These are phyloP conservation scores for Thalia dealbata DNA, from an alignment of 176 grass and related monocot genomes.

Conservation along the genomic window DNA sequence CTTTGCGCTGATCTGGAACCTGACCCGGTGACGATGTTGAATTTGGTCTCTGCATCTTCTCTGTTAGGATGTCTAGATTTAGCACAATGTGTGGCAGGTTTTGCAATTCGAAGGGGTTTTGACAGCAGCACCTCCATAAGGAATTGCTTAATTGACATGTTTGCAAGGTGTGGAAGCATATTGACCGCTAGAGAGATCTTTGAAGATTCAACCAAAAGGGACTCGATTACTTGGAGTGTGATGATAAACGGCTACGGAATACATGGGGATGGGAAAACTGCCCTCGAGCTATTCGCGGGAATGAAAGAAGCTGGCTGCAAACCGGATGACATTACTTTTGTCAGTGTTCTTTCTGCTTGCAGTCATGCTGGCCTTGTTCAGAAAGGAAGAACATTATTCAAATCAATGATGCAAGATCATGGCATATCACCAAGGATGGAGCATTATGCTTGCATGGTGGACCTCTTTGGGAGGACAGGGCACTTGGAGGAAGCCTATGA, in stretches of 20 bases:
- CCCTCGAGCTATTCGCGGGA: constrained; percentile 39
- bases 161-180: constrained; percentile 49
- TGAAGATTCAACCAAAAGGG: constrained; percentile 33
- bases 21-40: constrained; percentile 47
- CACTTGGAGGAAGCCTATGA: constrained; percentile 58
- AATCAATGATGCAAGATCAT: constrained; percentile 36
- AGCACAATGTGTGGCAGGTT: constrained; percentile 31
- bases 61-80: constrained; percentile 37
- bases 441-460: constrained; percentile 66
- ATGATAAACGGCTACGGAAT: constrained; percentile 66
- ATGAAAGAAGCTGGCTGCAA: constrained; percentile 42
- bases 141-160: constrained; percentile 57
- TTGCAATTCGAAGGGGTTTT: constrained; percentile 35
- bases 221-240: constrained; percentile 49
- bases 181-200: constrained; percentile 41
- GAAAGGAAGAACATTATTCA: constrained; percentile 46
- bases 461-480: constrained; percentile 55
- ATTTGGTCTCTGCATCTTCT: constrained; percentile 43
- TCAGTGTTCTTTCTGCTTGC: constrained; percentile 55
- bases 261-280: constrained; percentile 44
- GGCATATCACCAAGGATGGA: constrained; percentile 46
- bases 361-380: constrained; percentile 48
- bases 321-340: constrained; percentile 52
- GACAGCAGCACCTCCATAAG: constrained; percentile 14
- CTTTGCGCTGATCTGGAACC: constrained; percentile 23